A percentile compares a stretch with the other conserved stretches of the same genome.
phyloP scores from a whole-genome alignment of 768 basidiomycete genomes.

The Pisolithus tinctorius region DNA sequence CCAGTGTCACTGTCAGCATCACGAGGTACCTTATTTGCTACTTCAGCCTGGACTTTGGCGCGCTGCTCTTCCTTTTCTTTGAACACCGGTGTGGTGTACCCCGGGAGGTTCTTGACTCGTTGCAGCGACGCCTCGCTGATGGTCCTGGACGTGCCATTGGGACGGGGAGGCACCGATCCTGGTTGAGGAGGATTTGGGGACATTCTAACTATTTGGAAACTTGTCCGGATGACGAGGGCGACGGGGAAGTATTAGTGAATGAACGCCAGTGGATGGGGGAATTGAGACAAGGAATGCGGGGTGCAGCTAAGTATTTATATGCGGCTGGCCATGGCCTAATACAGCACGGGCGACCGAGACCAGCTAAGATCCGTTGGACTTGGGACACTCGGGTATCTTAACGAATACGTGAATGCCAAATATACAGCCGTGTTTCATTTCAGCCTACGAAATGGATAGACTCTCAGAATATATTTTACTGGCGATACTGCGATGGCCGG shows the following conservation, averaged over 20 bases:
- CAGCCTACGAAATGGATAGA: no score
- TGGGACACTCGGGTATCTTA: no score
- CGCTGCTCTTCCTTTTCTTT: constrained; percentile 88
- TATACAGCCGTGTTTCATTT: no score
- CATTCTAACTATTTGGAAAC: neutral
- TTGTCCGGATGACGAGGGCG: neutral
- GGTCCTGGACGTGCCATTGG: constrained; percentile 21
- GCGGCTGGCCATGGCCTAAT: neutral
- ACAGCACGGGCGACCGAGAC: neutral
- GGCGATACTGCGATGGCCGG: no score
- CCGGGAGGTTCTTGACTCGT: constrained; percentile 72
- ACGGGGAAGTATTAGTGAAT: no score
- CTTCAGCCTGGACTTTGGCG: constrained; percentile 66
- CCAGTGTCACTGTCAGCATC: neutral
- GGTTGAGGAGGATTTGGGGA: neutral
- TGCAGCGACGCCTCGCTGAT: constrained; percentile 48
- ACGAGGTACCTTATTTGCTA: constrained; percentile 53
- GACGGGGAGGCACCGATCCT: constrained; percentile 1
- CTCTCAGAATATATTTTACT: no score
- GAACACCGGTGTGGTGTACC: constrained; percentile 90
- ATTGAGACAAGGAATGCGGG: neutral
- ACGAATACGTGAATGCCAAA: no score
- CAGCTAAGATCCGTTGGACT: neutral
- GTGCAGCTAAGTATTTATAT: neutral
- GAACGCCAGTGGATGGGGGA: neutral